phyloP scores from a whole-genome alignment of 768 basidiomycete genomes.

The Amanita subjunquillea region DNA sequence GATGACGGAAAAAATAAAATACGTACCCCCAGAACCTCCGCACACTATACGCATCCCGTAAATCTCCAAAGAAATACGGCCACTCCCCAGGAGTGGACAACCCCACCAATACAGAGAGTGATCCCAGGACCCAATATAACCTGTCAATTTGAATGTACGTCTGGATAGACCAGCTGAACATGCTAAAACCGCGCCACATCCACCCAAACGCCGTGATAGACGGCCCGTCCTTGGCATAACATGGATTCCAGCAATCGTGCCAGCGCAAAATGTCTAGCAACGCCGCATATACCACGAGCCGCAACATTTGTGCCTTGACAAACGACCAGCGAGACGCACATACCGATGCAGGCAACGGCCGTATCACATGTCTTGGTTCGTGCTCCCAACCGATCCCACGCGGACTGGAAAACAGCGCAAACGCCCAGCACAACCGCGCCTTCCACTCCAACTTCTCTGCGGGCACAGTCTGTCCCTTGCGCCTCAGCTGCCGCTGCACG shows the following conservation, averaged over 20 bases:
- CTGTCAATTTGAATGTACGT: conserved; percentile 10
- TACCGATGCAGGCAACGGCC: conserved; percentile 10
- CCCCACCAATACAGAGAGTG: conserved; percentile 8
- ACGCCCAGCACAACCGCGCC: conserved; percentile 18
- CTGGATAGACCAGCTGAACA: conserved; percentile 14
- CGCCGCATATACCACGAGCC: neutral
- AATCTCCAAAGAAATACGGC: conserved; percentile 15
- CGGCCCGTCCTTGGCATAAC: conserved; percentile 10
- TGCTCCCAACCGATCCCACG: conserved; percentile 26
- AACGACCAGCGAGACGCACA: conserved; percentile 13
- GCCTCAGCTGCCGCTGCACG: conserved; percentile 7
- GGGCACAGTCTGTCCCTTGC: conserved; percentile 1
- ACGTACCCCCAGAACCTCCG: conserved; percentile 16
- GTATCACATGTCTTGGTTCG: conserved; percentile 15
- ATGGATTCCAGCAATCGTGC: conserved; percentile 9
- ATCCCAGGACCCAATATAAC: conserved; percentile 10
- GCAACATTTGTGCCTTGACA: neutral
- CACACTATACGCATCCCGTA: conserved; percentile 12
- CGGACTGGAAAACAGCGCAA: conserved; percentile 18
- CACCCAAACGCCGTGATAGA: conserved; percentile 8
- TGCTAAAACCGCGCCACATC: conserved; percentile 10
- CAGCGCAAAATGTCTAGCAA: conserved; percentile 11
- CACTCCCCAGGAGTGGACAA: conserved; percentile 15
- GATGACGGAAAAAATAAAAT: neutral
- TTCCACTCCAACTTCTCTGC: neutral